Percentiles rank a stretch among this genome's conserved stretches.
Evolutionary conservation across 1,284 basidiomycete genomes (phyloP).

Genomic region (Austroboletus novae-zelandiae): DNA sequence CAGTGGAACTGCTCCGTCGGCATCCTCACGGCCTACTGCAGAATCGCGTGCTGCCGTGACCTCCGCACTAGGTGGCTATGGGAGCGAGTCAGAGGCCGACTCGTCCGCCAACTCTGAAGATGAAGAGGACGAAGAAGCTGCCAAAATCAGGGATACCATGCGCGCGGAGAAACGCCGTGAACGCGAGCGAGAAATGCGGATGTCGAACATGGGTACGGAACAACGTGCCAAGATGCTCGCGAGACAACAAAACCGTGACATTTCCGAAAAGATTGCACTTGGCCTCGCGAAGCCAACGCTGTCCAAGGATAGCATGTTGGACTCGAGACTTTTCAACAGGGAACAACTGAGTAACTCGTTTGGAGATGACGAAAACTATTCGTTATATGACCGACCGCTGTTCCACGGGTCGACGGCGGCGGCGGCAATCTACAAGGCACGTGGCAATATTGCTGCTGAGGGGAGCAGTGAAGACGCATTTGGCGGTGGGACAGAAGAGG

Average conservation of each 20-base stretch:
- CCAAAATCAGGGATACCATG: constrained; percentile 86
- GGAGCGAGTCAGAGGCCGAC: constrained; percentile 65
- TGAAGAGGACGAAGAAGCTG: constrained; percentile 80
- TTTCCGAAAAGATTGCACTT: constrained; percentile 98
- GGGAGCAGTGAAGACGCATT: constrained; percentile 85
- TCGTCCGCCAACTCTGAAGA: constrained; percentile 46
- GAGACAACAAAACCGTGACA: constrained; percentile 95
- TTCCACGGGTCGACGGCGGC: constrained; percentile 96
- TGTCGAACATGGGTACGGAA: constrained; percentile 99
- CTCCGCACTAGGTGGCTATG: constrained; percentile 81
- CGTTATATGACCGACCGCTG: constrained; percentile 91
- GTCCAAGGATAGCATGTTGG: constrained; percentile 95
- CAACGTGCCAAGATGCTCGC: constrained; percentile 94
- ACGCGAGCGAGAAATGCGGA: constrained; percentile 95
- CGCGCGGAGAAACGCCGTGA: constrained; percentile 90
- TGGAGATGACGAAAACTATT: constrained; percentile 92
- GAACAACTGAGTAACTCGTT: constrained; percentile 82
- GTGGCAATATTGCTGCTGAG: constrained; percentile 69
- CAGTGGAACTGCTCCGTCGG: constrained; percentile 65
- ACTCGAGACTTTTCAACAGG: constrained; percentile 96
- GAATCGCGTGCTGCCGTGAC: constrained; percentile 68
- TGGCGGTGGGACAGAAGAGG: constrained; percentile 93
- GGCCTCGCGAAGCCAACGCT: constrained; percentile 95
- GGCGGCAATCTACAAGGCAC: constrained; percentile 96
- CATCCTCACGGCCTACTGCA: constrained; percentile 50